Evolutionary conservation across 805 yeast species (phyloP).

Genomic region (Candida nanaspora): DNA sequence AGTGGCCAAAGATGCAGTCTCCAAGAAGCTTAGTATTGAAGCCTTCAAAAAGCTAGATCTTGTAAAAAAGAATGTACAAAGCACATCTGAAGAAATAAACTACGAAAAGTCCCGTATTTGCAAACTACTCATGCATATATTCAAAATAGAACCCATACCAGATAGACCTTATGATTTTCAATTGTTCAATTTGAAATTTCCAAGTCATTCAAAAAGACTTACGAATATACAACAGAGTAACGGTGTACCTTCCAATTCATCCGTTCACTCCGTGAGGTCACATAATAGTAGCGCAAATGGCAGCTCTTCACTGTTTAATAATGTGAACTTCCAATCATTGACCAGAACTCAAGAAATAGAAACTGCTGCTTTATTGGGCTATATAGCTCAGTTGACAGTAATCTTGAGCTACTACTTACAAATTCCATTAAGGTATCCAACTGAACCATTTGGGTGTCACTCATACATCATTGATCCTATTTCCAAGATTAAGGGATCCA

Average conservation of each 20-base stretch:
- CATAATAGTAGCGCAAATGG: background rate
- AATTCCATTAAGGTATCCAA: slow-evolving; percentile 42
- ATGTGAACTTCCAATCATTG: slow-evolving; percentile 11
- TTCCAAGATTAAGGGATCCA: slow-evolving; percentile 30
- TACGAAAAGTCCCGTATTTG: slow-evolving; percentile 21
- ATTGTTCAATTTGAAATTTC: slow-evolving; percentile 25
- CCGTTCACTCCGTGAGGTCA: background rate
- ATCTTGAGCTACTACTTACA: slow-evolving; percentile 33
- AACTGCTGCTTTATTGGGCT: slow-evolving; percentile 43
- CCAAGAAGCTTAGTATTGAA: too few species aligned
- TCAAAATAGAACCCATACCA: slow-evolving; percentile 22
- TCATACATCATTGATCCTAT: slow-evolving; percentile 44
- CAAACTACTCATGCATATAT: slow-evolving; percentile 17
- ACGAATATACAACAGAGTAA: background rate
- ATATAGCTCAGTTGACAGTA: slow-evolving; percentile 34
- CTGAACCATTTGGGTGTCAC: slow-evolving; percentile 38
- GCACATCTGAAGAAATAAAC: slow-evolving; percentile 5
- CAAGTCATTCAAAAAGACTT: slow-evolving; percentile 3
- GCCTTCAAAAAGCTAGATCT: too few species aligned
- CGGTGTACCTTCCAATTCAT: too few species aligned
- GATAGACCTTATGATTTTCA: slow-evolving; percentile 19
- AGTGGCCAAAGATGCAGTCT: background rate
- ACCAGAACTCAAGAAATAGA: slow-evolving; percentile 28
- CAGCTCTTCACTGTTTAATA: background rate
- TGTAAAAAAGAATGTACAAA: too few species aligned